Percentiles rank a stretch among this genome's conserved stretches.
These are phyloP conservation scores for Bothriochloa decipiens DNA, from an alignment of 176 grass and related monocot species.

Conservation along the genomic window DNA sequence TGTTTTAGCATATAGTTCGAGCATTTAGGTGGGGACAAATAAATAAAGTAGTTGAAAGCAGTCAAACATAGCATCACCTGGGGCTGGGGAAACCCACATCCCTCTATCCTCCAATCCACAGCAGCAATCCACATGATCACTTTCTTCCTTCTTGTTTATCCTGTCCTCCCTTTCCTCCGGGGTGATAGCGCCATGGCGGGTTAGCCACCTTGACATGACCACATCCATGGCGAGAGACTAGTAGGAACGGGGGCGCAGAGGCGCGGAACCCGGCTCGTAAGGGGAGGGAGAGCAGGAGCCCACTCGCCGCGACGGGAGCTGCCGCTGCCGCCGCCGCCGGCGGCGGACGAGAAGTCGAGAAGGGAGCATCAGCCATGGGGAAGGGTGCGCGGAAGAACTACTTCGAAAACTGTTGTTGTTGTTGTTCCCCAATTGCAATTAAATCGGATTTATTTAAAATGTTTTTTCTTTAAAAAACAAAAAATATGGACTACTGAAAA, in stretches of 20 bases:
- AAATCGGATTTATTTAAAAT: background rate
- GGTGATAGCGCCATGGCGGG: background rate
- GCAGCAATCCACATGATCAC: background rate
- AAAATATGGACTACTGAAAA: no score
- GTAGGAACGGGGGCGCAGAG: background rate
- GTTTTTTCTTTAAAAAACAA: no score
- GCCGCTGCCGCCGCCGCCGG: background rate
- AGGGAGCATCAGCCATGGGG: background rate
- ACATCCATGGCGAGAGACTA: background rate
- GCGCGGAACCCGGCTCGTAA: background rate
- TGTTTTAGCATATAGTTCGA: background rate
- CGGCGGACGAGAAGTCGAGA: no score
- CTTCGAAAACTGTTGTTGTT: background rate
- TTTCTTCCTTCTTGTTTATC: background rate
- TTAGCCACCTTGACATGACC: background rate
- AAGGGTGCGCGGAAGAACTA: background rate
- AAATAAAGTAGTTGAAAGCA: background rate
- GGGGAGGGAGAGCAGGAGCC: background rate
- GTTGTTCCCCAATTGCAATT: no score
- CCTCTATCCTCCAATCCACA: background rate
- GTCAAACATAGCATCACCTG: background rate
- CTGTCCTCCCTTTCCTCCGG: background rate
- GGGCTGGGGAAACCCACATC: constrained; percentile 14
- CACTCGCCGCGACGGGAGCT: background rate
- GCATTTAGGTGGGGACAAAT: background rate